Evolutionary conservation across 371 early-diverging fungal genomes (phyloP), one percentile per base, ranked within the genome.

Genomic region (Apophysomyces sp.): DNA sequence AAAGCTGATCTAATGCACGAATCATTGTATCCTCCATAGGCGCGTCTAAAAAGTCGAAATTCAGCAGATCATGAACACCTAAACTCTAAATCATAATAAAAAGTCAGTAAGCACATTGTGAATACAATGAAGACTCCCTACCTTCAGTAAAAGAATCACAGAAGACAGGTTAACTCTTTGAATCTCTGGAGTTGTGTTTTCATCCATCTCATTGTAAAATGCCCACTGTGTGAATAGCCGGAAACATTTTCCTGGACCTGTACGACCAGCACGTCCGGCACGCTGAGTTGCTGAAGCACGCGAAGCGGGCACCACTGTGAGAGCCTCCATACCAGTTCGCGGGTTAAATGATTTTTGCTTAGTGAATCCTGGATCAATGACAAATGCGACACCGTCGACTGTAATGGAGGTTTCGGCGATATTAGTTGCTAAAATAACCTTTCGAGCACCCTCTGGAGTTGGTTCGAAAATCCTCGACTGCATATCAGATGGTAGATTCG

Each of bases 331-430:
- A 21, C 97, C 96, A 4, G 95, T 92, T 66, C 89, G 84, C 39
- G 99, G 96, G 61, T 95, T 96, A 72, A 91, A 97, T 30, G 87
- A 87, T 66, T 97, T 96, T 77, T 95, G 94, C 80, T 99, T 99
- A 56, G 85, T 85, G 75, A 99, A 96, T 1, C 99, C 99, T 6
- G 97, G 89, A 68, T 92, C 93, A 61, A 93, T 91, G 37, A 92
- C 94, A 77, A 76, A 92, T 3, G 86, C 68, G 16, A 92, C 83
- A 57, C 95, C 94, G 69, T 97, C 96, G 56, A 99, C 99, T 1
- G 99, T 99, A 62, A 99, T 92, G 3, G 98, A 97, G 0, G 99
- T 99, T 73, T 99, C 99, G 21, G 99, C 99, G 79, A 99, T 99
- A 74, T 99, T 99, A 24, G 99, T 99, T 6, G 99, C 94, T 28